Conservation (phyloP, 352 stramenopile genomes). For the Pythium scleroteichum region DNA sequence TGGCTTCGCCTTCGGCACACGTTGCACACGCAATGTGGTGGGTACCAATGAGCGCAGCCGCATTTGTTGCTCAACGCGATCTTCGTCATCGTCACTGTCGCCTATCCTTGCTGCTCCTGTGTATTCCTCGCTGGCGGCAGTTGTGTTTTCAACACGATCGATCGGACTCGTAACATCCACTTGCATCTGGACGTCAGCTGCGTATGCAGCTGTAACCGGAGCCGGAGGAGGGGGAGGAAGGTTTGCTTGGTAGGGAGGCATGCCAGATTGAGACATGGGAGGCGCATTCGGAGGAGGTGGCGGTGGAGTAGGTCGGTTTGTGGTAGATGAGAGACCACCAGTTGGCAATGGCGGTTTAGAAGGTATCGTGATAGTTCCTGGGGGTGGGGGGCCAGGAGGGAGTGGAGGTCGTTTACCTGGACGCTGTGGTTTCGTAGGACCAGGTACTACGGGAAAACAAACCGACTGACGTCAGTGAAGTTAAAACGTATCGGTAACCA, state of each 20-base stretch:
- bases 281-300: constrained; percentile 3
- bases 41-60: constrained; percentile 61
- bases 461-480: background rate
- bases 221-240: constrained; percentile 18
- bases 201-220: background rate
- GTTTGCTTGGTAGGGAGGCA: background rate
- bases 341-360: constrained; percentile 49
- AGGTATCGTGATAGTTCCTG: constrained; percentile 64
- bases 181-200: constrained; percentile 6
- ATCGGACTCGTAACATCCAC: constrained; percentile 16
- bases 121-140: background rate
- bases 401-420: constrained; percentile 67
- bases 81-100: constrained; percentile 30
- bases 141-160: constrained; percentile 6
- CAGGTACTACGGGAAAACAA: background rate
- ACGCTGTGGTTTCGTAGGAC: constrained; percentile 19
- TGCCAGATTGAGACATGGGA: too few relatives aligned
- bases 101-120: constrained; percentile 4
- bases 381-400: constrained; percentile 50
- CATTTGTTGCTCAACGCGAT: constrained; percentile 38
- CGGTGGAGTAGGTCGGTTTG: constrained; percentile 2
- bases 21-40: constrained; percentile 58
- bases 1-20: constrained; percentile 13
- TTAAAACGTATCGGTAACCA: background rate
- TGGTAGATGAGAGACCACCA: constrained; percentile 19